Base-by-base conservation (phyloP, 768 basidiomycete species). In the Cantharellus cinnabarinus region DNA sequence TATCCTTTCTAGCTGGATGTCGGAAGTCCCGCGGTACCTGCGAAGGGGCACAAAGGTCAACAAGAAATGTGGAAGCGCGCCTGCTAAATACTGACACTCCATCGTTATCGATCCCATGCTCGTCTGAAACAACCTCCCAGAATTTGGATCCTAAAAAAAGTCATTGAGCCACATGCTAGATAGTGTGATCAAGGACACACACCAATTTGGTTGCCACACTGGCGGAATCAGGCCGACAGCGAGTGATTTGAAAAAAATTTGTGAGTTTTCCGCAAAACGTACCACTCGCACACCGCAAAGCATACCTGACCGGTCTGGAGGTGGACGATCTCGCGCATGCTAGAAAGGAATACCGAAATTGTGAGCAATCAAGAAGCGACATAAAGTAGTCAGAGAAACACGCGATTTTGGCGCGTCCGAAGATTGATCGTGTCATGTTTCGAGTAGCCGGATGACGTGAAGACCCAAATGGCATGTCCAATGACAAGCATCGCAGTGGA, bases 201-300 rank as follows among this genome's bases (percentile, higher is more conserved):
- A 90, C 93, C 93, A 71, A 95, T 94, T 78, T 98, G 93, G 87
- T 98, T 98, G 79, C 94, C 94, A 71, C 94, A 98, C 89, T 83
- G 65, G 48, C 38, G 3, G 0, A 14, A 51, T 2, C 58, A 29
- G 10, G 42, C 20, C 54, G 40, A 34, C 14, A 56, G 55, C 10
- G 44, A 29, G 10, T 10, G 44, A 48, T 10, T 10, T 35, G 57
- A 50, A 55, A 3, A 39, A 20, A 50, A 59, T 40, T 7, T n/a
- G 42, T 7, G 20, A 29, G 20, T 29, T 29, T 29, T 29, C 20
- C 20, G 20, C 20, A 29, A 29, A 29, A 29, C 20, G 20, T 29
- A 29, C 20, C 20, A 29, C 20, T 29, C 20, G 20, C 20, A 29
- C 20, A 29, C 20, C 20, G 50, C 58, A 41, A 56, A 57, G 70